Base-by-base conservation (phyloP, 2,329 filamentous ascomycete species). In the Achaetomium macrosporum region DNA sequence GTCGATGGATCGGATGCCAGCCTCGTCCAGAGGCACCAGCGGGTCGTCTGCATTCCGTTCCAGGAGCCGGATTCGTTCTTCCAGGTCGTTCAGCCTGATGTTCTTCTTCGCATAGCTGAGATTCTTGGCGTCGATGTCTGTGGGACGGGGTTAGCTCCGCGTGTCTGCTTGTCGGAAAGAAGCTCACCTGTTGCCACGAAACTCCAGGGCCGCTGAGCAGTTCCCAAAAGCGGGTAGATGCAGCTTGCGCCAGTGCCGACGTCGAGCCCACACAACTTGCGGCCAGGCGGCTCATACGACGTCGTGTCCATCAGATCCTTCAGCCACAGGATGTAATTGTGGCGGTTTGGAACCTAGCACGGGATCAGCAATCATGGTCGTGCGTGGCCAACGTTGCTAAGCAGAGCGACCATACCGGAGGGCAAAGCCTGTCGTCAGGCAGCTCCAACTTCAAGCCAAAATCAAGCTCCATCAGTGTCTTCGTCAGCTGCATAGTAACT, bases 281-380 rank as follows among this genome's bases (percentile, higher is more conserved):
- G 71, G 0, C 65, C 65, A 2, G 67, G 64, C 2, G 67, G 63
- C 2, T 77, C 70, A 59, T 82, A 85, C 0, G 72, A 73, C 0
- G 84, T 86, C 1, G 82, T 84, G 63, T 95, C 90, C 7, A 97
- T 66, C 0, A 99, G 78, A 3, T 79, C 76, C 63, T 95, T 90
- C 1, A 97, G 73, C 90, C 91, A 97, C 9, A 91, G 73, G 17
- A 97, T 82, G 67, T 99, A 99, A 64, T 92, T 93, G 68, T 95
- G 85, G 46, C 90, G 83, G 56, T 81, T 81, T 0, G 78, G 76
- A 1, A 82, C 75, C 78, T 79, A 57, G 19, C 11, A n/a, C 11
- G 9, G 15, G 16, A 37, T 53, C 25, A 53, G 42, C 17, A 15
- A 31, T 9, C 4, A 25, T 25, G 25, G 5, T n/a, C 3, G 2